Evolutionary conservation across 164 flowering plant genomes (phyloP).

Genomic region (Protea cynaroides): DNA sequence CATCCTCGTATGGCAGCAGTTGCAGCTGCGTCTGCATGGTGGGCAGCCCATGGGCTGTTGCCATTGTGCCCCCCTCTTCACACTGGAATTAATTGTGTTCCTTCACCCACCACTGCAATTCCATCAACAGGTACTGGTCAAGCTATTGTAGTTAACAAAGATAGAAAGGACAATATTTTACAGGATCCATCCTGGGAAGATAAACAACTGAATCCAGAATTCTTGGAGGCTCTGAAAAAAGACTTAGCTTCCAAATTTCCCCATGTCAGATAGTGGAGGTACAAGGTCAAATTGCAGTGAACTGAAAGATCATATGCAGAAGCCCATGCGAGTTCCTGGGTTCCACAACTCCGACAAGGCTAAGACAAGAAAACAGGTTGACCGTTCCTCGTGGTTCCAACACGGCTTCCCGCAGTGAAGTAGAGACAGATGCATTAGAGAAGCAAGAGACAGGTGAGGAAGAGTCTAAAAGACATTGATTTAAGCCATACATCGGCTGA

Average conservation of each 20-base stretch:
- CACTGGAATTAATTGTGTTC: conserved; percentile 37
- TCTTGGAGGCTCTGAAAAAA: conserved; percentile 39
- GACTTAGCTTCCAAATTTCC: conserved; percentile 39
- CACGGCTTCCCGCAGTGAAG: conserved; percentile 81
- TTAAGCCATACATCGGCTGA: conserved; percentile 35
- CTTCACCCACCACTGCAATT: conserved; percentile 35
- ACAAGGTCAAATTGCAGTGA: conserved; percentile 21
- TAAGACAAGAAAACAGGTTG: conserved; percentile 52
- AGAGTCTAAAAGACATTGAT: conserved; percentile 41
- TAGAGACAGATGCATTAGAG: conserved; percentile 61
- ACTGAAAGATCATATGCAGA: conserved; percentile 28
- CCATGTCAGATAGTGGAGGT: conserved; percentile 38
- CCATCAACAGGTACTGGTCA: conserved; percentile 29
- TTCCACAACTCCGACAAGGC: conserved; percentile 36
- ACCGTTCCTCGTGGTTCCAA: conserved; percentile 93
- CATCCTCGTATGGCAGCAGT: conserved; percentile 66
- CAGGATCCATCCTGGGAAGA: conserved; percentile 26
- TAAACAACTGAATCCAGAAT: conserved; percentile 35
- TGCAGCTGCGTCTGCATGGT: conserved; percentile 98
- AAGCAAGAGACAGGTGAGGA: conserved; percentile 51
- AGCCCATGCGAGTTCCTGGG: conserved; percentile 22
- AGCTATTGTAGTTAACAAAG: conserved; percentile 24
- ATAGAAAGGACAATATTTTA: conserved; percentile 16
- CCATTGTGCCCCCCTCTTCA: conserved; percentile 62
- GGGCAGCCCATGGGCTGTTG: conserved; percentile 86